Conservation (phyloP, 1,284 basidiomycete genomes). For the Ustilago sp. region DNA sequence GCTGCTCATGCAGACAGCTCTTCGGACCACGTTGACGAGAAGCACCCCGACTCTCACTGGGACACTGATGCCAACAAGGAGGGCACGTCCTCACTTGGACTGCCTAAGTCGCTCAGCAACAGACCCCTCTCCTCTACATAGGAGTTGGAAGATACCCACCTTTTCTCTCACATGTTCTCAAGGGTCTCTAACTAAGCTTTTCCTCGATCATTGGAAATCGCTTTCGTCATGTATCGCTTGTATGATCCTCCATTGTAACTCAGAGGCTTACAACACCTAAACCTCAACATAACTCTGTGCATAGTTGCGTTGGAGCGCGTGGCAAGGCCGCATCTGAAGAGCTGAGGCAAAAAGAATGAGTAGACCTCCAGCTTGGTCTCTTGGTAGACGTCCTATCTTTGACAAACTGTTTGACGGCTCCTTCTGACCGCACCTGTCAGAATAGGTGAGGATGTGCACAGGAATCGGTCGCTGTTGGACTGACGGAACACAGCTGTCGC, state of each 20-base stretch:
- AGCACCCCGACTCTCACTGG: slow-evolving; percentile 22
- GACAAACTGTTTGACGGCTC: background rate
- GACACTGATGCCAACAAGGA: slow-evolving; percentile 24
- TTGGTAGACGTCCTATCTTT: too few relatives aligned
- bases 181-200: background rate
- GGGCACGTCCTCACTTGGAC: slow-evolving; percentile 30
- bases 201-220: background rate
- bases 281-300: too few relatives aligned
- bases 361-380: too few relatives aligned
- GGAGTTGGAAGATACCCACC: slow-evolving; percentile 16
- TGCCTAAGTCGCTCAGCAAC: slow-evolving; percentile 2
- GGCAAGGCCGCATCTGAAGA: too few relatives aligned
- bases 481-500: background rate
- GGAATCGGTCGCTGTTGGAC: background rate
- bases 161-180: background rate
- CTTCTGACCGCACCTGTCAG: too few relatives aligned
- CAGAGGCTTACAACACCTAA: background rate
- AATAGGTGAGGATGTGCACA: too few relatives aligned
- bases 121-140: background rate
- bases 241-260: slow-evolving; percentile 5
- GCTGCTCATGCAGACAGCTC: slow-evolving; percentile 19
- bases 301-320: too few relatives aligned
- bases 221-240: slow-evolving; percentile 3
- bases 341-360: too few relatives aligned
- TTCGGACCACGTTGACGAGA: slow-evolving; percentile 43